Evolutionary conservation across 129 eudicot genomes (phyloP), one percentile per base, ranked within the genome.

Genomic region (Helichrysum umbraculigerum): DNA sequence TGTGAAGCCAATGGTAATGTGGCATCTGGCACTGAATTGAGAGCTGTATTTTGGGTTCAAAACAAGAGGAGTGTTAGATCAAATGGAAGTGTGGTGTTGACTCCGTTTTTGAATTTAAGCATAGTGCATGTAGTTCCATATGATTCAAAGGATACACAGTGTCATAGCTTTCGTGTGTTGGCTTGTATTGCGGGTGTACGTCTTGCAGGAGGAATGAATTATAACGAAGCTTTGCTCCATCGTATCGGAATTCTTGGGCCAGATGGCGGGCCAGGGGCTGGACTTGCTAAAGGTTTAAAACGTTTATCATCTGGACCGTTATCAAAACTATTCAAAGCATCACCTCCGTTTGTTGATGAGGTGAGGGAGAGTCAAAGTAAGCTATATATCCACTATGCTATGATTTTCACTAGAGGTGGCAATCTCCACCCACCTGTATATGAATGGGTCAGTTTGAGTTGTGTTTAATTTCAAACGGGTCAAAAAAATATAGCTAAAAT

Each of bases 231-330:
- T 63, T 73, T 92, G 79, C 89, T 92, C 54, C 98, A 88, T 51
- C 84, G 84, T 37, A 88, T 86, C 81, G 98, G 98, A 60, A 82
- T 92, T 75, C 81, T 92, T 70, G 94, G 95, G 68, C 90, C 88
- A 67, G 94, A 90, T 78, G 98, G 98, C 70, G 88, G 92, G n/a
- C 98, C 98, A 15, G 96, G 98, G 82, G 86, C 64, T 22, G 95
- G 89, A 47, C 95, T 92, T 33, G 78, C 92, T 5, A 90, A 76
- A 86, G 91, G 92, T 41, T 79, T 92, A 78, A 84, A 88, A 71
- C 91, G 83, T 54, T 78, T 92, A 66, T 83, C 92, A 74, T 76
- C 81, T 10, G 98, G 96, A 62, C 96, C 98, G 50, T 82, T 92
- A 30, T 81, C 92, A 11, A 92, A 86, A 76, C 85, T 92, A 73